These are phyloP conservation scores for Cinnamomum chago DNA, from an alignment of 164 flowering plant species.

Conservation along the genomic window DNA sequence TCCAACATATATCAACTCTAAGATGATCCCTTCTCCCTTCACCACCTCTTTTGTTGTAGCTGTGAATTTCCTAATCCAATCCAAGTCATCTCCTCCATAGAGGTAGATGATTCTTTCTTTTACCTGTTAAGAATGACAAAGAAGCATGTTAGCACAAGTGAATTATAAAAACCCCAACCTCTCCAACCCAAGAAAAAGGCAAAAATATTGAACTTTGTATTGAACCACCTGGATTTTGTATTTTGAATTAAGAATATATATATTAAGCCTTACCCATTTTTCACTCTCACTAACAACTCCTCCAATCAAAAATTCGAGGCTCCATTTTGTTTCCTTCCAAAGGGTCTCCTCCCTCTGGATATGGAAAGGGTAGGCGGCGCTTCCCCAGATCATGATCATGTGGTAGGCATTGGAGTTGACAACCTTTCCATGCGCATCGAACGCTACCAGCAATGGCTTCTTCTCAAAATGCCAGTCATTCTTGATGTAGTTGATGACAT, in stretches of 20 bases:
- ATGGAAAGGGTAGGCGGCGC: conserved; percentile 33
- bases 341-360: conserved; percentile 18
- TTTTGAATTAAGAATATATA: background rate
- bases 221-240: no score
- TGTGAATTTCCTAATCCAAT: conserved; percentile 38
- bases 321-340: conserved; percentile 32
- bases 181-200: background rate
- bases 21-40: conserved; percentile 2
- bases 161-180: background rate
- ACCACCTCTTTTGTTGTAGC: conserved; percentile 11
- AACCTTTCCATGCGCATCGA: conserved; percentile 30
- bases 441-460: conserved; percentile 30
- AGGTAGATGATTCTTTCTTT: conserved; percentile 27
- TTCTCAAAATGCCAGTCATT: conserved; percentile 21
- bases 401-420: conserved; percentile 27
- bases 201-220: no score
- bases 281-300: conserved; percentile 20
- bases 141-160: background rate
- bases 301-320: conserved; percentile 27
- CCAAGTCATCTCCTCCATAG: conserved; percentile 44
- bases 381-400: conserved; percentile 39
- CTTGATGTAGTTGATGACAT: conserved; percentile 24
- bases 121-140: conserved; percentile 11
- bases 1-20: conserved; percentile 46
- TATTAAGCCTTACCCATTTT: conserved; percentile 25